Base-by-base conservation (phyloP, 192 early-diverging fungal genomes). In the Backusella westeae region DNA sequence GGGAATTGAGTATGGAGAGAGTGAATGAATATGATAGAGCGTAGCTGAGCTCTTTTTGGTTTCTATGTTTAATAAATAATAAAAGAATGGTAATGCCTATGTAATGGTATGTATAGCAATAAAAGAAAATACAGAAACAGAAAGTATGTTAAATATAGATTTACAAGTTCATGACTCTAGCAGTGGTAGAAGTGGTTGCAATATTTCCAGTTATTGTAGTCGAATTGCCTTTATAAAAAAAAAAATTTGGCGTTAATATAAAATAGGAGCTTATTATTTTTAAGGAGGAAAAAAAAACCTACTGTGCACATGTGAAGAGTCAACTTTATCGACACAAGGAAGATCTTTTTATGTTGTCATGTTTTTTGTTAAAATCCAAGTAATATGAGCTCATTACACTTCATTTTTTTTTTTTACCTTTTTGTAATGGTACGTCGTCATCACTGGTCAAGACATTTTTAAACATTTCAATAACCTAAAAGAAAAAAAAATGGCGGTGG, bases 381-480 rank as follows among this genome's bases (percentile, higher is more conserved):
- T 14, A 32, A 23, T 66, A 66, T 66, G 63, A 34, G 63, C 32
- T 66, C 46, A 66, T 23, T 66, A 14, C 23, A 10, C 12, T 44
- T 44, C 42, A 32, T 66, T 66, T 32, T 63, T 29, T 63, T 63
- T 4, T n/a, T 26, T 12, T 66, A 32, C 63, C 21, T 66, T 66
- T 34, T 12, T 29, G 8, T 66, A 32, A 23, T 32, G 23, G 63
- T 32, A 14, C 63, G 32, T 66, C 32, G 29, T 66, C 63, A 14
- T 66, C 26, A 66, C 26, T 66, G 23, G 21, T 15, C 29, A 10
- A 39, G 14, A 46, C 69, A 70, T 46, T 26, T 29, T 52, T 44
- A 36, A 41, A 41, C 19, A 77, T 73, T 68, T 19, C 46, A 49
- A 49, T 49, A 49, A 49, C 46, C 46, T 49, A 49, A 49, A 49